Base-by-base conservation (phyloP, 441 rosid species). In the Capsella rubella region DNA sequence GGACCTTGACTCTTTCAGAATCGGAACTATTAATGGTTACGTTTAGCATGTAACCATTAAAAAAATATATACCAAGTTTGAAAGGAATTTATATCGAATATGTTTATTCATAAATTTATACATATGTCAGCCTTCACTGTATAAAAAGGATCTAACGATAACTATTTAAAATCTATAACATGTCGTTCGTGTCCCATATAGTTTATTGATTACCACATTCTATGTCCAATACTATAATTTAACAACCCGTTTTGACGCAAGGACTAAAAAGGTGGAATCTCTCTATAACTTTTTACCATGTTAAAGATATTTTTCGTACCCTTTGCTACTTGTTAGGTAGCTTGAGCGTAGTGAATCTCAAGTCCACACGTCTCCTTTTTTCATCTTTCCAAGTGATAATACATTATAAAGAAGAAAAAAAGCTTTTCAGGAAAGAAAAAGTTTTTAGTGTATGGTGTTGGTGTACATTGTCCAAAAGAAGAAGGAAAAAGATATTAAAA, bases 331-430 rank as follows among this genome's bases (percentile, higher is more conserved):
- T 56, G 49, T 39, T 21, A 37, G 16, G n/a, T 5, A 45, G 16
- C 18, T 60, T 21, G 18, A 12, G 49, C 13, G 34, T 43, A n/a
- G 25, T 8, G 74, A 58, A 59, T 49, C 50, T 16, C 50, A n/a
- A 52, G 25, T 61, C 13, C n/a, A 59, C 27, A 49, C 29, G 49
- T 49, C 29, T 59, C 21, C 8, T 47, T 43, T 69, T 58, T 14
- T 60, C 12, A 1, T 12, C 9, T 28, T 53, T 28, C 5, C 14
- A 51, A 51, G 12, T 51, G 2, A 37, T 37, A 9, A 37, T 37
- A 37, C 3, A 10, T 4, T 8, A 21, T 4, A 51, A 51, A 51
- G 31, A 25, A 39, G 1, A 46, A 39, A 39, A 3, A 46, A 45
- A 45, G 3, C 6, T 14, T n/a, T 45, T 39, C 42, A 37, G 42